These are phyloP conservation scores for Zygosaccharomyces bailii DNA, from an alignment of 805 yeast genomes.

Conservation along the genomic window DNA sequence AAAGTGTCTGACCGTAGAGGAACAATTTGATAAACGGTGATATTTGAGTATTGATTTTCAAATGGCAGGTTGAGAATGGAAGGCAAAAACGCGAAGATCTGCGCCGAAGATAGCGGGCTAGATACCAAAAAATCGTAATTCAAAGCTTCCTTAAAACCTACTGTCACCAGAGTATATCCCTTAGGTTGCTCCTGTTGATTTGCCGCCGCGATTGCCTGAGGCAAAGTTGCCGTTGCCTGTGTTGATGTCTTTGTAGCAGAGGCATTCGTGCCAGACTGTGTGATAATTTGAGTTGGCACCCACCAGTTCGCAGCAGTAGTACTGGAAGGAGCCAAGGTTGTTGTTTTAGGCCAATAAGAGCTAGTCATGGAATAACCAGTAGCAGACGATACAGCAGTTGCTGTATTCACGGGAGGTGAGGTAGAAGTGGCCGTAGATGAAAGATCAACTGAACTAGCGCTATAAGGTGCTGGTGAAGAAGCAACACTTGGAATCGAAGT, in stretches of 20 bases:
- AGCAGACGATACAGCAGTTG: conserved; percentile 4
- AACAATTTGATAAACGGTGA: conserved; percentile 63
- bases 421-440: background rate
- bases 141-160: conserved; percentile 62
- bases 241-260: conserved; percentile 48
- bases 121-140: conserved; percentile 84
- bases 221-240: conserved; percentile 39
- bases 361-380: conserved; percentile 7
- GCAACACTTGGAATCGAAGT: conserved; percentile 3
- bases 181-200: conserved; percentile 36
- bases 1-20: conserved; percentile 62
- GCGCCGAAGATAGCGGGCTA: conserved; percentile 82
- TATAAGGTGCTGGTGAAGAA: background rate
- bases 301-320: conserved; percentile 42
- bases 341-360: conserved; percentile 11
- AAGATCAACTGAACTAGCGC: background rate
- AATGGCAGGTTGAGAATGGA: conserved; percentile 63
- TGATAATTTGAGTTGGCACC: conserved; percentile 76
- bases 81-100: conserved; percentile 69
- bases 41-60: conserved; percentile 40
- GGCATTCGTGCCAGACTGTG: conserved; percentile 40
- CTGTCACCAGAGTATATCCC: conserved; percentile 28
- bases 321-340: conserved; percentile 18
- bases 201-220: conserved; percentile 39
- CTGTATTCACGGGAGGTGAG: conserved; percentile 8